Evolutionary conservation across 148 eudicot species (phyloP), one percentile per base, ranked within the genome.

Genomic region (Vaccinium myrtillus): DNA sequence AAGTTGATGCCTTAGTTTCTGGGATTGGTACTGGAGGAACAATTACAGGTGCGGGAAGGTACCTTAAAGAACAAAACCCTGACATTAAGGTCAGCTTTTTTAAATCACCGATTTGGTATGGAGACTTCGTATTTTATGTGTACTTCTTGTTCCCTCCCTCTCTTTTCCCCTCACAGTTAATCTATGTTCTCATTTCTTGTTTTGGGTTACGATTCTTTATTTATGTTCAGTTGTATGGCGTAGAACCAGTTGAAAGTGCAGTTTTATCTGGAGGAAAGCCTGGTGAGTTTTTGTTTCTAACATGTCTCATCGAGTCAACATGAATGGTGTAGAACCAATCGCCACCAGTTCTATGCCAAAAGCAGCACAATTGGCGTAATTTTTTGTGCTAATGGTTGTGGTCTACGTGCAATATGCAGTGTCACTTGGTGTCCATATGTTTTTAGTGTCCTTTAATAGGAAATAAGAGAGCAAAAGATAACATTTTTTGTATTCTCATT

Each of bases 21-120:
- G 93, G 98, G 55, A 88, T 96, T 74, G 99, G 98, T 27, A 96
- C 98, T 2, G 98, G 92, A 8, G 99, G 99, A 58, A 96, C 99
- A 11, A 56, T 96, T 32, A 93, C 93, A 54, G 98, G 99, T n/a
- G 86, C 92, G n/a, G 98, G 97, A 46, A 93, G 76, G 86, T 94
- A 85, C 78, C 92, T 96, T 25, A 96, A 93, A 88, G 99, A 95
- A 87, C 87, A 91, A 86, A 96, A 94, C 75, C 88, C 96, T 74
- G 89, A 90, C 18, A 89, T 96, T n/a, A 90, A 93, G 98, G 99
- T 94, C n/a, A n/a, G 70, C 30, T 63, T n/a, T 63, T 36, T 2
- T 36, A 36, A 36, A 2, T 36, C 39, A 36, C 39, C 39, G 39
- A 36, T 36, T 36, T 23, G 70, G 30, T 23, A 6, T 0, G 27